phyloP scores from a whole-genome alignment of 805 yeast species.

The Ogataea pilisensis region DNA sequence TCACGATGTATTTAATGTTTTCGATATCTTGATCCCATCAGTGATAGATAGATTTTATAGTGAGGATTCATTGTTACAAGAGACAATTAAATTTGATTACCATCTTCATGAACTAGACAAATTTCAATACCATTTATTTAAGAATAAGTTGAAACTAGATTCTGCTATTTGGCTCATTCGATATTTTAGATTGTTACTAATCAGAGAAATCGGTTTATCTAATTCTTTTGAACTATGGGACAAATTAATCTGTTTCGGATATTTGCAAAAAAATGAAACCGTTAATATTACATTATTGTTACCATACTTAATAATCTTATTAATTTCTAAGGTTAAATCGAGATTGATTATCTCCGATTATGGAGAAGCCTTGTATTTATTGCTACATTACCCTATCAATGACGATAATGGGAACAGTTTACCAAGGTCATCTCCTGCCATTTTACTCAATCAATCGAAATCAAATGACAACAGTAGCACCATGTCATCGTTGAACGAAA shows the following conservation, averaged over 20 bases:
- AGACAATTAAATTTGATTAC: conserved; percentile 46
- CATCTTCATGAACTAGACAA: conserved; percentile 49
- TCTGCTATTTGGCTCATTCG: conserved; percentile 54
- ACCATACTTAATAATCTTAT: conserved; percentile 38
- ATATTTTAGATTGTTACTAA: conserved; percentile 42
- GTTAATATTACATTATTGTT: conserved; percentile 32
- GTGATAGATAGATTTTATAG: conserved; percentile 34
- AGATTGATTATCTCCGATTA: conserved; percentile 47
- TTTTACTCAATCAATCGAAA: conserved; percentile 6
- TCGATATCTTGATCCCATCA: conserved; percentile 35
- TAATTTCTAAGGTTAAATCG: conserved; percentile 40
- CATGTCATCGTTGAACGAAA: not conserved
- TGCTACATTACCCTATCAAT: conserved; percentile 44
- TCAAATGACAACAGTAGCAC: not conserved
- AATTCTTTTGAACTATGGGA: conserved; percentile 44
- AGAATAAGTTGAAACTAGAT: conserved; percentile 43
- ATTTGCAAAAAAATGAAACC: conserved; percentile 10
- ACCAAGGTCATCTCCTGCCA: conserved; percentile 11
- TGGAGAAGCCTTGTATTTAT: conserved; percentile 44
- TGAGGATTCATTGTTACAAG: conserved; percentile 39
- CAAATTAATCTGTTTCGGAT: conserved; percentile 35
- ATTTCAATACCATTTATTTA: conserved; percentile 41
- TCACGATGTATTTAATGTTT: conserved; percentile 42
- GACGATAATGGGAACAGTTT: conserved; percentile 4
- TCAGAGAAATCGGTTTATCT: conserved; percentile 43